Percentiles rank a stretch among this genome's conserved stretches.
Conservation (phyloP, 176 grass and related monocot species). For the Rhynchospora breviuscula region DNA sequence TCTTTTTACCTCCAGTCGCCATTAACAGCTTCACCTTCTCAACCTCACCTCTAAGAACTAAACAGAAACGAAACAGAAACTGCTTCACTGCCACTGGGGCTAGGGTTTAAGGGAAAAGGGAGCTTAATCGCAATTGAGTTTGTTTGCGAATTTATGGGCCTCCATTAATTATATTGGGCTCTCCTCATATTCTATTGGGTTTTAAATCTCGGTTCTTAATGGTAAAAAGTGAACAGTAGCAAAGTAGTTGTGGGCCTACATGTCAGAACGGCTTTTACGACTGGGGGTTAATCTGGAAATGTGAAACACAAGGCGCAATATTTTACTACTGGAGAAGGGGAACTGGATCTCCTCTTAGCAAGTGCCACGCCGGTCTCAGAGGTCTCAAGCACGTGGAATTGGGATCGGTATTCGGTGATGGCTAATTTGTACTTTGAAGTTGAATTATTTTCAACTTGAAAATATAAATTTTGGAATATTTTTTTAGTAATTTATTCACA, state of each 20-base stretch:
- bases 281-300: too few species aligned
- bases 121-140: not conserved
- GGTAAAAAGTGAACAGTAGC: too few species aligned
- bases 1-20: constrained; percentile 6
- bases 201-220: not conserved
- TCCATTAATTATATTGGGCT: not conserved
- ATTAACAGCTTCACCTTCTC: not conserved
- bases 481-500: too few species aligned
- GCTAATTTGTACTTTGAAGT: not conserved
- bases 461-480: too few species aligned
- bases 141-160: not conserved
- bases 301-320: too few species aligned
- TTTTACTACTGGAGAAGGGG: not conserved
- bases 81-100: not conserved
- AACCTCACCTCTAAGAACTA: not conserved
- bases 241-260: too few species aligned
- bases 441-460: too few species aligned
- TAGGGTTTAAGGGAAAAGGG: too few species aligned
- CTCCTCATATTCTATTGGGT: not conserved
- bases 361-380: not conserved
- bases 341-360: not conserved
- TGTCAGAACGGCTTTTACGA: too few species aligned
- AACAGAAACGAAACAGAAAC: not conserved
- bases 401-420: not conserved
- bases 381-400: not conserved